These are phyloP conservation scores for Coleophoma crateriformis DNA, from an alignment of 2,329 filamentous ascomycete genomes.

Conservation along the genomic window DNA sequence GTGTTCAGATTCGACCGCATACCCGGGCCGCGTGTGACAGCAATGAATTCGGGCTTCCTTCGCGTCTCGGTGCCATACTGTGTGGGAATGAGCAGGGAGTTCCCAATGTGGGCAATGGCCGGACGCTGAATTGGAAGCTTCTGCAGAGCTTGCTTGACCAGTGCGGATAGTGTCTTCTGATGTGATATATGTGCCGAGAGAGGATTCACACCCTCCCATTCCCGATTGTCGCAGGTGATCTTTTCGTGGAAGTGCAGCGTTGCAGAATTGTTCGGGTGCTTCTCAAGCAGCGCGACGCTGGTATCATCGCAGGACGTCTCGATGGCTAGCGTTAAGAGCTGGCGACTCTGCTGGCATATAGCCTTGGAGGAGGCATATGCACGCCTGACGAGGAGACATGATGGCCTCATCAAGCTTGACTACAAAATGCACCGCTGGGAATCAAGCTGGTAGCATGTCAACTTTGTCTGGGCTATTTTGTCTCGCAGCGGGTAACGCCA, in stretches of 20 bases:
- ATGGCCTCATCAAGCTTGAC: slow-evolving; percentile 23
- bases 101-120: slow-evolving; percentile 10
- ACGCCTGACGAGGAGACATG: slow-evolving; percentile 19
- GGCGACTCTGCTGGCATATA: slow-evolving; percentile 18
- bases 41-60: slow-evolving; percentile 72
- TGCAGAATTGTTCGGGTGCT: slow-evolving; percentile 35
- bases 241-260: slow-evolving; percentile 74
- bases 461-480: too few species aligned
- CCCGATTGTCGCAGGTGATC: slow-evolving; percentile 72
- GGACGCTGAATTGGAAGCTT: slow-evolving; percentile 33
- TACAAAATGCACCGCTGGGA: not conserved
- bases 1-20: slow-evolving; percentile 75
- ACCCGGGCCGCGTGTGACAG: slow-evolving; percentile 84
- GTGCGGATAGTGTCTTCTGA: slow-evolving; percentile 59
- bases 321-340: slow-evolving; percentile 61
- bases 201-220: slow-evolving; percentile 76
- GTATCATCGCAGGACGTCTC: slow-evolving; percentile 92
- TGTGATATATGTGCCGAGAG: slow-evolving; percentile 71
- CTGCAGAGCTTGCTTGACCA: slow-evolving; percentile 60
- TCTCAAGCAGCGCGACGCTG: slow-evolving; percentile 75
- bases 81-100: slow-evolving; percentile 6
- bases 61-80: slow-evolving; percentile 22
- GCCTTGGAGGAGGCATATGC: slow-evolving; percentile 1
- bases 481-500: too few species aligned
- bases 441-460: too few species aligned